These are phyloP conservation scores for Talinum fruticosum DNA, from an alignment of 148 eudicot species.

Conservation along the genomic window DNA sequence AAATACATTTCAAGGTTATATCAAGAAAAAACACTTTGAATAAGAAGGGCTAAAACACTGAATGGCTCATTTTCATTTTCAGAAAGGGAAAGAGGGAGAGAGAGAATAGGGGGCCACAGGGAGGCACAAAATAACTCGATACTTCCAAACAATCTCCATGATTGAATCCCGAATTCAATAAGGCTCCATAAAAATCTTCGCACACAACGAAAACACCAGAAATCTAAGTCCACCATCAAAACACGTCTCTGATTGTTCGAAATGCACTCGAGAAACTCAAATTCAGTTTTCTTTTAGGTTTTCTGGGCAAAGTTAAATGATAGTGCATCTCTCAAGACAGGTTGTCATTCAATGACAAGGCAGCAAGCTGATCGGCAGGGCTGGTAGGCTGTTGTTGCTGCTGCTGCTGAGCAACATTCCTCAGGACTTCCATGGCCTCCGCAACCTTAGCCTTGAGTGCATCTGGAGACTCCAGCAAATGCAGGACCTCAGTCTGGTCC, in stretches of 20 bases:
- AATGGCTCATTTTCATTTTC: too few species aligned
- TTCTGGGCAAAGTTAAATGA: neutral
- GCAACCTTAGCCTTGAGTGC: slow-evolving; percentile 77
- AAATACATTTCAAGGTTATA: too few species aligned
- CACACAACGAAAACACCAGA: neutral
- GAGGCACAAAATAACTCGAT: too few species aligned
- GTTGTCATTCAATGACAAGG: slow-evolving; percentile 54
- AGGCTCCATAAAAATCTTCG: neutral
- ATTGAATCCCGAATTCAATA: neutral
- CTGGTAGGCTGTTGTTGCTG: slow-evolving; percentile 39
- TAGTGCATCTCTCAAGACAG: slow-evolving; percentile 25
- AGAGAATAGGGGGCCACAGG: too few species aligned
- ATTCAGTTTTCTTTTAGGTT: neutral
- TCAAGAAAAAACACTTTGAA: too few species aligned
- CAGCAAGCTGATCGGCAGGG: slow-evolving; percentile 59
- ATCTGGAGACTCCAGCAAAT: slow-evolving; percentile 65
- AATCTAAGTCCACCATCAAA: slow-evolving; percentile 3
- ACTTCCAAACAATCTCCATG: neutral
- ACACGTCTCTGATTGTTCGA: neutral
- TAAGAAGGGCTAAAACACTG: too few species aligned
- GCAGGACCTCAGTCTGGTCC: slow-evolving; percentile 78
- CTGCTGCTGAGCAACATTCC: slow-evolving; percentile 59
- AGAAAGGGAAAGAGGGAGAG: too few species aligned
- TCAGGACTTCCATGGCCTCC: slow-evolving; percentile 72
- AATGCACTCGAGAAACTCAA: neutral